phyloP scores from a whole-genome alignment of 768 basidiomycete species.

The Cystoderma amianthinum region DNA sequence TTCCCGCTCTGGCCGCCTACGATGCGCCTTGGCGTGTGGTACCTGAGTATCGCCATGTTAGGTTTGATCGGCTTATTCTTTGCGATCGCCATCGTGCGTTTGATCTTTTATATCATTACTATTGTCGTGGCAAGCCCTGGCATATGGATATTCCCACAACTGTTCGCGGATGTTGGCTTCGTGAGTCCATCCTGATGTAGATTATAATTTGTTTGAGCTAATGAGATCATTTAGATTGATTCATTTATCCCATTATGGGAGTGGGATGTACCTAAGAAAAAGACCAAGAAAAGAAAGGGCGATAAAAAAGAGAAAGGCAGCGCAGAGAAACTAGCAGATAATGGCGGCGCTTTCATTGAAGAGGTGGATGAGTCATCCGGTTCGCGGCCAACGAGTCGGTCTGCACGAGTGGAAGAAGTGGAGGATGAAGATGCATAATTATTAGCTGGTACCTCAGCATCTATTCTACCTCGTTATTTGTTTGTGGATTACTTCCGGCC shows the following conservation, averaged over 20 bases:
- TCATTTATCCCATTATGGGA: conserved; percentile 97
- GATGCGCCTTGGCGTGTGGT: conserved; percentile 93
- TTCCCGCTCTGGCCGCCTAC: conserved; percentile 97
- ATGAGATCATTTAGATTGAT: conserved; percentile 58
- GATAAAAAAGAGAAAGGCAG: conserved; percentile 44
- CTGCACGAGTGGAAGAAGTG: conserved; percentile 41
- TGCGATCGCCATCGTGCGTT: conserved; percentile 79
- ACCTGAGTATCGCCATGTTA: conserved; percentile 83
- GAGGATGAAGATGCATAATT: conserved; percentile 29
- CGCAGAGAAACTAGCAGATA: conserved; percentile 35
- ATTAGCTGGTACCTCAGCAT: neutral
- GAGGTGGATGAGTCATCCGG: conserved; percentile 37
- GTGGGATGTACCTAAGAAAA: conserved; percentile 86
- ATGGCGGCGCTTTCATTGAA: conserved; percentile 35
- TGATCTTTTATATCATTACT: conserved; percentile 94
- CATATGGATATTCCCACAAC: conserved; percentile 98
- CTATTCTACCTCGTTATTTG: conserved; percentile 8
- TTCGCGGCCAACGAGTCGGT: conserved; percentile 33
- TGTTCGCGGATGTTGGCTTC: conserved; percentile 98
- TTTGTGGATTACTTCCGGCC: neutral
- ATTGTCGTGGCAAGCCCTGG: conserved; percentile 79
- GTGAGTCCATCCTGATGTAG: conserved; percentile 40
- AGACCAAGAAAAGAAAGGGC: conserved; percentile 58
- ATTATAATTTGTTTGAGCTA: neutral
- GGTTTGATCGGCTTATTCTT: conserved; percentile 89